Evolutionary conservation across 2,329 filamentous ascomycete genomes (phyloP), one percentile per base, ranked within the genome.

Genomic region (Alternaria sp.): DNA sequence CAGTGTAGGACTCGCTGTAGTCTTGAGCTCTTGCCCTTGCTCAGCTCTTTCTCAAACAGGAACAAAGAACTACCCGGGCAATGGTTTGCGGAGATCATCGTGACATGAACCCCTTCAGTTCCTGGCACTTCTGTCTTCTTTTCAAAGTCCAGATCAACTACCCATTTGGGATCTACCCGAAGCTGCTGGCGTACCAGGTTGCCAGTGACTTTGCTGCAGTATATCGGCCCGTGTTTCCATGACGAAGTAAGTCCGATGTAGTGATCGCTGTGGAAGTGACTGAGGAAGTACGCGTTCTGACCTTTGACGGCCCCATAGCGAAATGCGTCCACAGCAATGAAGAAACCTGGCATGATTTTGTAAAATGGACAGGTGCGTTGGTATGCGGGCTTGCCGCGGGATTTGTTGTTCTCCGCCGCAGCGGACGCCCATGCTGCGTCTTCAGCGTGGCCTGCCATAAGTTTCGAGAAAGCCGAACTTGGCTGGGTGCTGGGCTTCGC

Each of bases 251-350:
- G 82, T 2, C 95, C 95, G 34, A 97, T 89, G 71, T 99, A 99
- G 76, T 99, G 95, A 75, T 99, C 95, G 72, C 93, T 97, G 79
- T 99, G 95, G 69, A 98, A 99, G 75, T 99, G 95, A 70, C 94
- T 97, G 11, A 99, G 85, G 69, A 99, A 99, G 76, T 99, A 99
- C 2, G 94, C 95, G 55, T 92, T 90, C 77, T 94, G 97, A 0
- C 93, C 94, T 74, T 96, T 86, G 0, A 99, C 92, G 4, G 94
- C 93, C 2, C 95, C 95, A 73, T 98, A 99, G 20, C 94, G 89
- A 74, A 99, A 97, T 0, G 95, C 95, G 78, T 99, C 95, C 0
- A 99, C 95, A 59, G 93, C 96, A 54, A 98, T 96, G 65, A 86
- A 92, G 72, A 97, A 91, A 0, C 93, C 93, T 0, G 94, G 94